Base-by-base conservation (phyloP, 2,329 filamentous ascomycete genomes). In the Xylaria hypoxylon region DNA sequence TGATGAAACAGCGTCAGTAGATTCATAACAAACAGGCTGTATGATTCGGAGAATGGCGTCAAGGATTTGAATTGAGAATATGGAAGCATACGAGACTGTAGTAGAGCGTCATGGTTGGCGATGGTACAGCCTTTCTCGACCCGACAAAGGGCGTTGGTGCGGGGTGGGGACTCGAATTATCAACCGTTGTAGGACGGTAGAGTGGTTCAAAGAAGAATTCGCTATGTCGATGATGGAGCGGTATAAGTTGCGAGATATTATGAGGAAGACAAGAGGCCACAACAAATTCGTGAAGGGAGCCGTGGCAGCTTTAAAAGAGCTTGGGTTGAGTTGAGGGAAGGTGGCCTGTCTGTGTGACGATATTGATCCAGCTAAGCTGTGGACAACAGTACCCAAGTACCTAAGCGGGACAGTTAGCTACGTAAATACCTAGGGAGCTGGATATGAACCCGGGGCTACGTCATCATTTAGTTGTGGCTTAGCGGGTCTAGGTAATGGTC, bases 101-200 rank as follows among this genome's bases (percentile, higher is more conserved):
- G 74, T 84, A 84, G 73, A 84, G 82, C 69, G 82, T 84, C 82
- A 84, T 84, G 48, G 77, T 82, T 5, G 75, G 65, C 65, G 28
- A 68, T 67, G 64, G 45, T 68, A 59, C 59, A 58, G 52, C 50
- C 13, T 57, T 45, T 53, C 51, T 59, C 33, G 62, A 59, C 42
- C 38, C 47, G 26, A 65, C 62, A 68, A 65, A 59, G 57, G 57
- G 19, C 60, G 65, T n/a, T n/a, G 50, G 47, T 40, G 51, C 35
- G 61, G 45, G 62, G 45, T 50, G 17, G 62, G 60, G 59, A 38
- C 17, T 67, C 57, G 33, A 28, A 44, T 24, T 58, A 35, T 56
- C 47, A 38, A 26, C 26, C 26, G 62, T 38, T 44, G 8, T 35
- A 17, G 47, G 5, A 22, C 11, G 15, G 35, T 40, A 28, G 33